Percentiles rank a stretch among this genome's conserved stretches.
These are phyloP conservation scores for Saururus chinensis DNA, from an alignment of 164 flowering plant species.

Conservation along the genomic window DNA sequence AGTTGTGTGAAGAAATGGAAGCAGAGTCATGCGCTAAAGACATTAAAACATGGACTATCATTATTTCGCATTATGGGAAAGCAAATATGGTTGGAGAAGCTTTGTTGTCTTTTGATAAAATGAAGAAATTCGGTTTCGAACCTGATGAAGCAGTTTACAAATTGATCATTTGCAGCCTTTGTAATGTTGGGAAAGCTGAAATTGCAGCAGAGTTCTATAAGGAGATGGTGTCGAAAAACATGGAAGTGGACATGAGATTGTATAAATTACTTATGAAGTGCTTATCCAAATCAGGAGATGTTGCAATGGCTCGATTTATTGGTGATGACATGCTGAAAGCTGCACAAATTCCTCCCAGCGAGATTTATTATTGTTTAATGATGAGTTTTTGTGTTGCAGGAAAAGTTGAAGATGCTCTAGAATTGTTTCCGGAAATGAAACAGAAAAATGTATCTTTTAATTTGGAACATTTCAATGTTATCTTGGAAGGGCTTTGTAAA, in stretches of 20 bases:
- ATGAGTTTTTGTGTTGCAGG: conserved; percentile 62
- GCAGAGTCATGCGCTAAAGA: conserved; percentile 32
- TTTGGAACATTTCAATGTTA: conserved; percentile 26
- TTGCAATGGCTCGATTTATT: conserved; percentile 26
- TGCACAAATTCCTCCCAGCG: conserved; percentile 30
- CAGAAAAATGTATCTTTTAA: conserved; percentile 26
- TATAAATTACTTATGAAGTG: conserved; percentile 39
- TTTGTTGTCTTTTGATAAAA: conserved; percentile 43
- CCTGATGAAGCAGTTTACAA: conserved; percentile 49
- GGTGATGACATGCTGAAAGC: conserved; percentile 59
- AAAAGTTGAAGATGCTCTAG: conserved; percentile 56
- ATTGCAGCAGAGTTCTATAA: conserved; percentile 68
- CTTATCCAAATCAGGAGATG: conserved; percentile 46
- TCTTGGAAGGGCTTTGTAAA: conserved; percentile 64
- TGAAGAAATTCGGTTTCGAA: conserved; percentile 44
- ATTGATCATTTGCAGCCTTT: conserved; percentile 36
- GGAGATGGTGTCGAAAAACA: conserved; percentile 49
- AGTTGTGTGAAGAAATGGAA: conserved; percentile 56
- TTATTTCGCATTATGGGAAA: conserved; percentile 49
- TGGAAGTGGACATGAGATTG: conserved; percentile 25
- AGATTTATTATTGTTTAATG: conserved; percentile 34
- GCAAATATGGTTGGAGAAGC: conserved; percentile 47
- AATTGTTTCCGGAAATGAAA: conserved; percentile 47
- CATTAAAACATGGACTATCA: conserved; percentile 71
- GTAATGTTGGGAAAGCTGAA: conserved; percentile 43